Conservation (phyloP, 2,329 filamentous ascomycete species). For the Phaeomoniella chlamydospora region DNA sequence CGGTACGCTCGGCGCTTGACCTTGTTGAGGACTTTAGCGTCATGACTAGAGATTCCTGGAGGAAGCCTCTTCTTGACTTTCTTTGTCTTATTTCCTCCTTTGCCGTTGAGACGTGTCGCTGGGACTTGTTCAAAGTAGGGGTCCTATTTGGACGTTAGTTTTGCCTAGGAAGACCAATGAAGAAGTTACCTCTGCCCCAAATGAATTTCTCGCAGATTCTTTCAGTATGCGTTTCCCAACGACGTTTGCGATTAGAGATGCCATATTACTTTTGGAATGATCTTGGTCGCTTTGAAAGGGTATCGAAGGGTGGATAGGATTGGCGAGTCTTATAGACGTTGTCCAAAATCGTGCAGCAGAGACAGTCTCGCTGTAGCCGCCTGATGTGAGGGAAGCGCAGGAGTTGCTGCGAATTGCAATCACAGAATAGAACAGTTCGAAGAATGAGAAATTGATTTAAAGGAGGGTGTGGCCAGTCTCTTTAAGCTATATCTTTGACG, state of each 20-base stretch:
- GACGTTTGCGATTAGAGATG: conserved; percentile 37
- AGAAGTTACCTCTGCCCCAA: conserved; percentile 24
- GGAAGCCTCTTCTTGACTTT: conserved; percentile 77
- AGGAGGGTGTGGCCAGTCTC: not conserved
- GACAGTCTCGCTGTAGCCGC: no score
- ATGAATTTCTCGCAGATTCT: conserved; percentile 23
- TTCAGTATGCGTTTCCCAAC: conserved; percentile 18
- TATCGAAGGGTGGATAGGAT: no score
- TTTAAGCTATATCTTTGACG: not conserved
- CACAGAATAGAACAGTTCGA: conserved; percentile 1
- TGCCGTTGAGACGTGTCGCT: conserved; percentile 53
- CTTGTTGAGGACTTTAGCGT: conserved; percentile 67
- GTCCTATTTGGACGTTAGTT: conserved; percentile 57
- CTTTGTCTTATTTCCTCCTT: conserved; percentile 56
- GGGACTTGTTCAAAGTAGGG: conserved; percentile 78
- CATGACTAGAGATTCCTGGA: conserved; percentile 66
- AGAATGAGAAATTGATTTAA: conserved; percentile 5
- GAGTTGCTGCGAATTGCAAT: no score
- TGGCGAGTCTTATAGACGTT: no score
- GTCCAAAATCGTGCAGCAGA: no score
- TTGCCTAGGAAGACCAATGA: no score
- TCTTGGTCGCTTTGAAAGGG: no score
- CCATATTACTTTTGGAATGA: conserved; percentile 32
- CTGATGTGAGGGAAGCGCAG: no score
- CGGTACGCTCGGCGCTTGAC: conserved; percentile 76